Conservation (phyloP, 345 rosid genomes). For the Linum tenue region DNA sequence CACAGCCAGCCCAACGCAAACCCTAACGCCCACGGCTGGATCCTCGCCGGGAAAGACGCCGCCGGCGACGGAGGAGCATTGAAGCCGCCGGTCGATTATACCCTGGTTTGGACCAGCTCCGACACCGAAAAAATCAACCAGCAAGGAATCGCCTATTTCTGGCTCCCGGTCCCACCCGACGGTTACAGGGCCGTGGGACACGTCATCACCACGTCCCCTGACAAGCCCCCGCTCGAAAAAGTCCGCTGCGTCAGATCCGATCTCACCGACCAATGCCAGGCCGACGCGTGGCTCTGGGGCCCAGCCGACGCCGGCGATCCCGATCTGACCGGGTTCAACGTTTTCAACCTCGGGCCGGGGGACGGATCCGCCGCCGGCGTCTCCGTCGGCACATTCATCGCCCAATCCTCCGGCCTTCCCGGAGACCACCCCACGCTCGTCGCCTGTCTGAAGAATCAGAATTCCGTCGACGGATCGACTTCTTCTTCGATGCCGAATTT, state of each 20-base stretch:
- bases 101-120: constrained; percentile 59
- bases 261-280: constrained; percentile 46
- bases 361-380: constrained; percentile 51
- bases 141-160: constrained; percentile 51
- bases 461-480: constrained; percentile 11
- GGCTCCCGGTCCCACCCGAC: constrained; percentile 65
- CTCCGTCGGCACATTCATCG: constrained; percentile 49
- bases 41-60: constrained; percentile 50
- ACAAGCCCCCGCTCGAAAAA: constrained; percentile 60
- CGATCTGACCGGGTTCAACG: constrained; percentile 25
- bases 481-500: constrained; percentile 55
- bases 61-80: constrained; percentile 14
- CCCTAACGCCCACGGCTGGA: constrained; percentile 42
- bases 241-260: constrained; percentile 61
- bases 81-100: constrained; percentile 55
- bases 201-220: constrained; percentile 43
- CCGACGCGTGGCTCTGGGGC: constrained; percentile 54
- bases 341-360: constrained; percentile 36
- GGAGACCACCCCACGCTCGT: constrained; percentile 16
- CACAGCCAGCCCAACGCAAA: constrained; percentile 57
- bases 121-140: constrained; percentile 53
- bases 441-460: constrained; percentile 53
- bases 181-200: constrained; percentile 62
- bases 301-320: constrained; percentile 9
- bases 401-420: constrained; percentile 15